Evolutionary conservation across 1,284 basidiomycete genomes (phyloP), one percentile per base, ranked within the genome.

Genomic region (Vanrija sp.): DNA sequence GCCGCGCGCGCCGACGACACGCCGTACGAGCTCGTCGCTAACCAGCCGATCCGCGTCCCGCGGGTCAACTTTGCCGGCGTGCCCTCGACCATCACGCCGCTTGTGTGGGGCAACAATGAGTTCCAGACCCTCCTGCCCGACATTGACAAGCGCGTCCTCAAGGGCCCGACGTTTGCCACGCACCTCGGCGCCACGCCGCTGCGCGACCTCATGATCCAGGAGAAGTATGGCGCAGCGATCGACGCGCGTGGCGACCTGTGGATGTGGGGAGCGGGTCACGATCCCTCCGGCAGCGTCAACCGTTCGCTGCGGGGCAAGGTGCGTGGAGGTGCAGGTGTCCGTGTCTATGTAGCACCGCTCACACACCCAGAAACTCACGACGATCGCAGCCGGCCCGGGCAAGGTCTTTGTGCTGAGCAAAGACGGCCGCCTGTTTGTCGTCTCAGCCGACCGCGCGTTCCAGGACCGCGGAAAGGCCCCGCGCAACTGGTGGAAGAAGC

Each of bases 201-300:
- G 25, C 82, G 89, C 18, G 89, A 94, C 72, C 71, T 94, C 28
- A 84, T 82, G 6, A 75, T 94, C 18, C 85, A 89, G 43, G 82
- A 85, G 63, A 81, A 79, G 44, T 87, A 91, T 63, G 90, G 85
- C 1, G 89, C 87, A 4, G 89, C 86, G 59, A 83, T 92, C n/a
- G 90, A 94, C 71, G 86, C 85, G 3, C 80, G 83, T 43, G 94
- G 94, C 23, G 89, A 98, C 66, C 83, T 91, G 1, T 90, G 91
- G 73, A 89, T 92, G 67, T 94, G 91, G 91, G 90, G 90, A 0
- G 79, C 81, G 45, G 84, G 82, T 1, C 88, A 73, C 51, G 71
- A 74, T 58, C 62, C 62, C 5, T 61, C 59, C 38, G 44, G 74
- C 77, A 55, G 86, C 82, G n/a, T 67, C 2, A 72, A 68, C 6